Evolutionary conservation across 2,329 filamentous ascomycete genomes (phyloP), one percentile per base, ranked within the genome.

Genomic region (Verticillium alfalfae): DNA sequence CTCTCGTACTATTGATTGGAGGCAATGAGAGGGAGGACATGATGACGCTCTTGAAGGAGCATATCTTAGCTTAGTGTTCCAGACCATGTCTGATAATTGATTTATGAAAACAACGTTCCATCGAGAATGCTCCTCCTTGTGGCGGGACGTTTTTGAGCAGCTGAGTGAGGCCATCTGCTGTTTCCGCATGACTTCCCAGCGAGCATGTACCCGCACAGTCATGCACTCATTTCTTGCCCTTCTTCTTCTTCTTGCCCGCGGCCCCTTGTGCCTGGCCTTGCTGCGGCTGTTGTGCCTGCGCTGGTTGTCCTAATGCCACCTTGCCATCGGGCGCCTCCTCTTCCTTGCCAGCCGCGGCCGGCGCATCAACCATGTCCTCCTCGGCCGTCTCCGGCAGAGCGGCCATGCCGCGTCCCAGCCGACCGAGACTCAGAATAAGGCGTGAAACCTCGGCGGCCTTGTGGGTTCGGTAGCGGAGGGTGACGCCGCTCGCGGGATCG

Each of bases 361-460:
- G 70, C 31, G 74, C 74, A 64, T 82, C 80, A 13, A 66, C 70
- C 75, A 79, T 79, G 6, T 70, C 68, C 67, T 75, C 80, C 58
- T 81, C 79, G 55, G 67, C 70, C 18, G 72, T 70, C 18, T 75
- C 76, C 59, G 80, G 78, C 67, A 88, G 71, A 38, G 81, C 85
- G 15, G 84, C 85, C 81, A 90, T 88, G 62, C 81, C 84, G 60
- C 87, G 83, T n/a, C 89, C 92, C 67, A 97, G 76, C 62, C 85
- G 84, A 0, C 92, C 93, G 65, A 99, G 75, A 54, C 88, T 86
- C 59, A 87, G 85, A 62, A 99, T 85, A 69, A 99, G 78, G 34
- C 95, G 83, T 31, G 90, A 89, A 10, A 99, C 93, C 77, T 98
- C 94, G 22, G 92, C 91, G 22, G 90, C 92, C 77, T 97, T 96